Evolutionary conservation across 768 basidiomycete genomes (phyloP), one percentile per base, ranked within the genome.

Genomic region (Gloeostereum incarnatum): DNA sequence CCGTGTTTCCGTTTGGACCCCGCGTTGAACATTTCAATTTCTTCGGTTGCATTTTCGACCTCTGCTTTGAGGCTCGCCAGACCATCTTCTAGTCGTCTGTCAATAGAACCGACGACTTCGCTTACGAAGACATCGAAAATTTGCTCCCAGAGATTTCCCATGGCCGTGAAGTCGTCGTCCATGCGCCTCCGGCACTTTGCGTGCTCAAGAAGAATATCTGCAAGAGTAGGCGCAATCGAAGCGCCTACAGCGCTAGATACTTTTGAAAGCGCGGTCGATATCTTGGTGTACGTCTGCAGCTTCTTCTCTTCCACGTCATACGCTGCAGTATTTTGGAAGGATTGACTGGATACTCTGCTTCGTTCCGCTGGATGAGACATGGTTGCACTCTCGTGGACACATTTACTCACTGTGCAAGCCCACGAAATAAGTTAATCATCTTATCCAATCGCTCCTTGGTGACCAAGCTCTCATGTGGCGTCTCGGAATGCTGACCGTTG

Each of bases 241-340:
- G 55, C 56, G 13, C 65, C 62, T n/a, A 65, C 63, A 3, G 61
- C 54, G 4, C 58, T 48, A 23, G 69, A 66, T 26, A 68, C 60
- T 43, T 60, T 63, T 10, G 70, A 64, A 21, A 76, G 57, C 11
- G 68, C 60, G 26, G 64, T 53, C 6, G 71, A 71, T 34, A 77
- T 56, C 23, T 68, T 64, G 2, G 62, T 69, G 42, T 69, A 75
- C 2, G 68, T 68, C 42, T 66, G 59, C 26, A 69, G 45, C 48
- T 70, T 74, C 36, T 61, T 57, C 42, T 65, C 68, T 45, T 72
- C 72, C 40, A 53, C 59, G 30, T 63, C 61, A 26, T 68, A 57
- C 32, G 55, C 54, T 39, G 61, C 63, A 13, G 58, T 56, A 38
- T 71, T 59, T 51, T 65, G 61, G 36, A 69, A 59, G 33, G 66